Conservation (phyloP, 441 rosid genomes). For the Eutrema salsugineum region DNA sequence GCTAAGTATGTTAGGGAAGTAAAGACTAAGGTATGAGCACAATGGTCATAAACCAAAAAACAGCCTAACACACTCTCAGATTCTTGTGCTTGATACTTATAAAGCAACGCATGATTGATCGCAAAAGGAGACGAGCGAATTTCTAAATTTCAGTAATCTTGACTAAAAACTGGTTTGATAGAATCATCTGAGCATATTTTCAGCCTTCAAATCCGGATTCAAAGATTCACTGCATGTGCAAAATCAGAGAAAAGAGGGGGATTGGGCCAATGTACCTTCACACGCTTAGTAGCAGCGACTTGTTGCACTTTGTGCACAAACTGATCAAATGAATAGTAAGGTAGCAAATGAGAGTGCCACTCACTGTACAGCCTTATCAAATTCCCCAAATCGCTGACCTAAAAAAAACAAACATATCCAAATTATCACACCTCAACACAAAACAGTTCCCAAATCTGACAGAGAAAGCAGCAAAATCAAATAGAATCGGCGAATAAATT, state of each 20-base stretch:
- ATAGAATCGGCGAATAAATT: neutral
- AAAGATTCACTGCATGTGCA: neutral
- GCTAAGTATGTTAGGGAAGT: neutral
- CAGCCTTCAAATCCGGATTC: neutral
- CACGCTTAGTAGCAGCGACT: conserved; percentile 74
- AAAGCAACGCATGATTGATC: neutral
- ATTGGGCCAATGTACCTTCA: conserved; percentile 50
- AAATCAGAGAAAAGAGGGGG: neutral
- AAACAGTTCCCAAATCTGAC: neutral
- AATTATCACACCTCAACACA: neutral
- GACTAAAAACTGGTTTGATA: neutral
- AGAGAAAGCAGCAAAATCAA: neutral
- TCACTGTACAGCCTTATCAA: conserved; percentile 75
- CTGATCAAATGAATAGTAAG: conserved; percentile 82
- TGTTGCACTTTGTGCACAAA: conserved; percentile 79
- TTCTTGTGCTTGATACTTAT: neutral
- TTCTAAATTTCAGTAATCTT: neutral
- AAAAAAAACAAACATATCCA: neutral
- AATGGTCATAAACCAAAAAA: neutral
- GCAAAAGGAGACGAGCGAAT: neutral
- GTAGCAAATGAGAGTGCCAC: conserved; percentile 83
- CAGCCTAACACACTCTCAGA: neutral
- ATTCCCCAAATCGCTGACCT: conserved; percentile 81
- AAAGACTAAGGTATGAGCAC: neutral
- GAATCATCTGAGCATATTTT: neutral